Base-by-base conservation (phyloP, 768 basidiomycete species). In the Scleroderma bovista region DNA sequence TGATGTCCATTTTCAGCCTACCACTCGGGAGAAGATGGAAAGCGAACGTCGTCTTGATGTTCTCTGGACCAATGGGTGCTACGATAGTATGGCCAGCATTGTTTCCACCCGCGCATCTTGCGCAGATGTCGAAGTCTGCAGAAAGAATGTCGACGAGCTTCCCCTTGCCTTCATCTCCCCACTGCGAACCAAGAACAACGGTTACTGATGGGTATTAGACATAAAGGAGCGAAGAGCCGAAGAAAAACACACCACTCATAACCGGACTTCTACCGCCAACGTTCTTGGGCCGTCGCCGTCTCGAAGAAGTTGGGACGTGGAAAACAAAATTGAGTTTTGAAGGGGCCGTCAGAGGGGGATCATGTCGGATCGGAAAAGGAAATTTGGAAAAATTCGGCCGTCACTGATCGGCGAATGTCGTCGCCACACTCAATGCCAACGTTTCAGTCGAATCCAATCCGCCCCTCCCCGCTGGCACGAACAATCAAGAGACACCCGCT, bases 51-150 rank as follows among this genome's bases (percentile, higher is more conserved):
- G 79, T 93, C 69, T 83, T 81, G 51, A 80, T 73, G 40, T 79
- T 78, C 52, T 89, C 80, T 41, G 83, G 77, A 11, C 80, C 79
- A 22, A 80, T 67, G 6, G 86, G 84, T 6, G 83, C 90, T 55
- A 99, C 86, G 67, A 99, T 97, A 20, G 96, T 98, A 71, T 99
- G 96, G 2, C 96, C 96, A 20, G 96, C 96, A 65, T 99, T 99
- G 74, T 97, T 98, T 11, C 96, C 96, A 13, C 96, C 96, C 12
- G 96, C 96, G 66, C 93, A 97, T 42, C 96, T 81, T 17, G 93
- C 95, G 61, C 94, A 98, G 64, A 98, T 67, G 68, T 99, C 96
- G 51, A 80, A 77, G 38, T 94, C 80, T 13, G 87, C 89, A 34
- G 93, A 80, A 56, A 99, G 79, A 63, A 99, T 92, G 67, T 99